Base-by-base conservation (phyloP, 495 filamentous ascomycete species). In the Cairneyella variabilis region DNA sequence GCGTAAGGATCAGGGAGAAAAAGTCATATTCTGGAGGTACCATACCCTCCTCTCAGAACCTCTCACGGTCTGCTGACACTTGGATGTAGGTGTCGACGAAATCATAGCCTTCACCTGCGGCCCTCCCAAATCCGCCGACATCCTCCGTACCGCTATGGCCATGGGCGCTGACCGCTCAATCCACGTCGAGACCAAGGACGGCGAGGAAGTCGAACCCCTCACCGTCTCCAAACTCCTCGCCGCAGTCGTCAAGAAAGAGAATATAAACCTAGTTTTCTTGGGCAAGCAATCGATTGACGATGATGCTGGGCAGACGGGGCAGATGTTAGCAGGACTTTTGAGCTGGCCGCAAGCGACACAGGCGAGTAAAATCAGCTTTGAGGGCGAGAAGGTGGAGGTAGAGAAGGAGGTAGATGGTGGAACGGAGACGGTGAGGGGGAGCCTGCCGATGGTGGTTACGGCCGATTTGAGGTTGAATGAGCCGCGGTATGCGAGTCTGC, bases 241-340 rank as follows among this genome's bases (percentile, higher is more conserved):
- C 62, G 76, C 77, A 50, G 86, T 91, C 1, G 92, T 90, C 8
- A 75, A 86, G 65, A 73, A 80, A 66, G 88, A 97, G 73, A 84
- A 87, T 58, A 82, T 86, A 64, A 95, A 98, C 72, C 69, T 98
- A 49, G 90, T 98, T 8, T 82, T 98, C 50, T 73, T 96, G 50
- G 93, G 93, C 36, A 97, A 97, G 76, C 93, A 98, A 84, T 89
- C 85, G 52, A 98, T 98, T 65, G 93, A 98, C 69, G 91, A 95
- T 64, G 93, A 98, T 67, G 83, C 91, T 54, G 84, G 81, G 48
- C 93, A 98, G 87, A 97, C 95, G 49, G 93, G 93, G 9, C 91
- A 95, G 82, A 97, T 98, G 91, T 79, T 98, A 14, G 93, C 95
- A 2, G 93, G 91, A 17, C 62, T 98, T 65, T 65, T 98, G 68